Evolutionary conservation across 2,329 filamentous ascomycete species (phyloP).

Genomic region (Grosmannia penicillata): DNA sequence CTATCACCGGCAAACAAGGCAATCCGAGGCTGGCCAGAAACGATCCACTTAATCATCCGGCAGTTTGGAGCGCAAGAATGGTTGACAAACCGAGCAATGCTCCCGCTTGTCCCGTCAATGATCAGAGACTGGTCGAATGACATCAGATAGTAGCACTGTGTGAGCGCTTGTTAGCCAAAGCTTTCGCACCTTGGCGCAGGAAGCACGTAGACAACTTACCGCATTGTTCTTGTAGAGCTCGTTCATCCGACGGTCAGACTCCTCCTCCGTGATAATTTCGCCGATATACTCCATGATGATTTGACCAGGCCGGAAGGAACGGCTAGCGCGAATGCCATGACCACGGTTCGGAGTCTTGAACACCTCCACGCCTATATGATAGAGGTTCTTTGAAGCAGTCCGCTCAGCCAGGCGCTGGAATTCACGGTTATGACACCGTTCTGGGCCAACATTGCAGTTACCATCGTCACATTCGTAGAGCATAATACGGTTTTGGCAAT

Average conservation of each 20-base stretch:
- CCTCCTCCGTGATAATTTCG: constrained; percentile 89
- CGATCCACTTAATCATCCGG: constrained; percentile 96
- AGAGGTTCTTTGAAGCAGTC: constrained; percentile 50
- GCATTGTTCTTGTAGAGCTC: constrained; percentile 88
- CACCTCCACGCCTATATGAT: constrained; percentile 86
- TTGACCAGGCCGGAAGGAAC: constrained; percentile 74
- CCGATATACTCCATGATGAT: constrained; percentile 98
- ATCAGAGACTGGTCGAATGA: constrained; percentile 98
- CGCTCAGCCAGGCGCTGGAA: constrained; percentile 70
- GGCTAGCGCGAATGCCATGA: constrained; percentile 81
- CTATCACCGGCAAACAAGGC: constrained; percentile 84
- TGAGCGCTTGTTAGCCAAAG: constrained; percentile 3
- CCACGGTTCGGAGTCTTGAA: constrained; percentile 81
- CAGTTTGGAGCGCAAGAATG: constrained; percentile 96
- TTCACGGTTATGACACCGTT: constrained; percentile 68
- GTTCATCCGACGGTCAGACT: constrained; percentile 88
- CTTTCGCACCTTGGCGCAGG: neutral
- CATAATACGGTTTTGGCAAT: constrained; percentile 93
- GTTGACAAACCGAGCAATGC: constrained; percentile 94
- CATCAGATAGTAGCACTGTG: constrained; percentile 93
- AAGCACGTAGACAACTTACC: constrained; percentile 31
- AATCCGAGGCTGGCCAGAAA: constrained; percentile 87
- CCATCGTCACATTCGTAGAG: constrained; percentile 87
- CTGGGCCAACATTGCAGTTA: constrained; percentile 71
- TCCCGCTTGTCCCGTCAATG: constrained; percentile 90